phyloP scores from a whole-genome alignment of 768 basidiomycete genomes.

The Pleurotus cornucopiae region DNA sequence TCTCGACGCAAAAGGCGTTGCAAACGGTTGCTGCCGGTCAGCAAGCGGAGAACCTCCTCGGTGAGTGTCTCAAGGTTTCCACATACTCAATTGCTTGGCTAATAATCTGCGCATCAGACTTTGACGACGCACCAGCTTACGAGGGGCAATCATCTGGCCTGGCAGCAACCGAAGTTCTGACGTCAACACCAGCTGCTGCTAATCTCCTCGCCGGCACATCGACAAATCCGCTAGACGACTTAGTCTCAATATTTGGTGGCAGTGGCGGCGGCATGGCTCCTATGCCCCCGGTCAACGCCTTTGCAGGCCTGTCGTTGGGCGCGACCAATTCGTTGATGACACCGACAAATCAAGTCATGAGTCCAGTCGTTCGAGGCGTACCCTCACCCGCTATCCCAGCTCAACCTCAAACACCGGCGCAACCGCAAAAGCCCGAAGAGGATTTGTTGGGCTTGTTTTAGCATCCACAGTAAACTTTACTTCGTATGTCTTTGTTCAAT shows the following conservation, averaged over 20 bases:
- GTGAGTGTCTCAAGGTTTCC: conserved; percentile 24
- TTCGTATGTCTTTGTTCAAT: too few species aligned
- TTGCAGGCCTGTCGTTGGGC: conserved; percentile 18
- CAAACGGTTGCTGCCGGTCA: conserved; percentile 89
- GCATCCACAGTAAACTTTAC: conserved; percentile 11
- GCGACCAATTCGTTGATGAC: conserved; percentile 7
- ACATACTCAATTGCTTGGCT: conserved; percentile 5
- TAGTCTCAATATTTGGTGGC: conserved; percentile 87
- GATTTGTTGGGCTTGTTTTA: conserved; percentile 53
- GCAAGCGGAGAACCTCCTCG: conserved; percentile 87
- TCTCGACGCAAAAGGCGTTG: conserved; percentile 77
- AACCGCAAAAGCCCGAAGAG: conserved; percentile 34
- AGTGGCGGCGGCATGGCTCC: conserved; percentile 24
- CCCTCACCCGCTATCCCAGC: conserved; percentile 13
- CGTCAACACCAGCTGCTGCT: conserved; percentile 69
- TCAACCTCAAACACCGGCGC: conserved; percentile 16
- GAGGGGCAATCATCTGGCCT: conserved; percentile 71
- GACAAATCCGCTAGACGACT: conserved; percentile 86
- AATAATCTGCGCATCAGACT: conserved; percentile 45
- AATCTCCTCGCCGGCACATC: conserved; percentile 77
- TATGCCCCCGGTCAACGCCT: conserved; percentile 13
- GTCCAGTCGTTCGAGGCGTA: conserved; percentile 1
- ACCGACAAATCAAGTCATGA: background rate
- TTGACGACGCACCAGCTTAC: conserved; percentile 66
- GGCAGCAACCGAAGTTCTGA: conserved; percentile 70